Percentiles rank a stretch among this genome's conserved stretches.
Conservation (phyloP, 2,329 filamentous ascomycete genomes). For the Cladosporium austrohemisphaericum region DNA sequence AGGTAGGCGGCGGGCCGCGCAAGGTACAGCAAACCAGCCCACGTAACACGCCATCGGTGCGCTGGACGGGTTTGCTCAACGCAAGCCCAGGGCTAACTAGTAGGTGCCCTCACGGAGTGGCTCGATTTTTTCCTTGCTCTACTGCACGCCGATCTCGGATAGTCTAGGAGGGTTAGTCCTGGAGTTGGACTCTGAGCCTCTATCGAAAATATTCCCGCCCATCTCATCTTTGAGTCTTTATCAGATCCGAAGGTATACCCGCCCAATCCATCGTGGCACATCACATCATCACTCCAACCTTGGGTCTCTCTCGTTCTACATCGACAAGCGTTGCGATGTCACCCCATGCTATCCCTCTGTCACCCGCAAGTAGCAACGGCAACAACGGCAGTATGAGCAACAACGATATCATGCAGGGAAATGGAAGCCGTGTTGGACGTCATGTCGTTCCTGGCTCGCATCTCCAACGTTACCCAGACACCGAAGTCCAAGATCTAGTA, state of each 20-base stretch:
- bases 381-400: conserved; percentile 12
- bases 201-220: conserved; percentile 9
- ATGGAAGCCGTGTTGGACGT: conserved; percentile 3
- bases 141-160: conserved; percentile 11
- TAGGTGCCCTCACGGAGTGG: conserved; percentile 3
- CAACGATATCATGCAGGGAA: conserved; percentile 2
- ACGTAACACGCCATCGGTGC: conserved; percentile 9
- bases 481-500: conserved; percentile 75
- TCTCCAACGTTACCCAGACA: conserved; percentile 52
- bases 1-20: conserved; percentile 7
- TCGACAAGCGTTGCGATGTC: conserved; percentile 17
- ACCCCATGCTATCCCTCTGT: conserved; percentile 17
- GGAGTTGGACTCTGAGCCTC: neutral
- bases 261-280: neutral
- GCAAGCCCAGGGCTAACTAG: conserved; percentile 11
- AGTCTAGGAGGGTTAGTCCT: neutral
- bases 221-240: conserved; percentile 12
- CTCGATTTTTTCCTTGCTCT: conserved; percentile 11
- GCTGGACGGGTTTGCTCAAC: conserved; percentile 14
- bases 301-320: neutral
- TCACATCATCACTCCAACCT: conserved; percentile 9
- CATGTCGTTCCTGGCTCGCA: conserved; percentile 13
- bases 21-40: conserved; percentile 8
- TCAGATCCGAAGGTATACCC: conserved; percentile 14
- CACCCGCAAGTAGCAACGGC: conserved; percentile 7